phyloP scores from a whole-genome alignment of 1,139 yeast species.

The Pichia sp. region DNA sequence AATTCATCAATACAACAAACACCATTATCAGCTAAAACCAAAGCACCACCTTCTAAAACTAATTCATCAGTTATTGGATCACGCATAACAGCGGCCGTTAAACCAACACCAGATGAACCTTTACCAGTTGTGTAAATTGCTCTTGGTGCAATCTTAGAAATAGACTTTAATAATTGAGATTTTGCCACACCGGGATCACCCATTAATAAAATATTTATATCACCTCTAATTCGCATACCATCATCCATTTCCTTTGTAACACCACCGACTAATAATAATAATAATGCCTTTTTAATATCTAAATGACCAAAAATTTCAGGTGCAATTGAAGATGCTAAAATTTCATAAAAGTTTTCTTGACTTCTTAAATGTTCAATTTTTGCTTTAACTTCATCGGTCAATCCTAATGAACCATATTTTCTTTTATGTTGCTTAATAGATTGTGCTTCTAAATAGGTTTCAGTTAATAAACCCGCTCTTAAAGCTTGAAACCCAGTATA shows the following conservation, averaged over 20 bases:
- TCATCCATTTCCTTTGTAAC: slow-evolving; percentile 93
- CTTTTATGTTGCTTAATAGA: slow-evolving; percentile 80
- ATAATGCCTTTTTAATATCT: slow-evolving; percentile 86
- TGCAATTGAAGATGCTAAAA: slow-evolving; percentile 84
- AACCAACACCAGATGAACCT: slow-evolving; percentile 98
- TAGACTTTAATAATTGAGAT: slow-evolving; percentile 88
- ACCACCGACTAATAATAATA: slow-evolving; percentile 86
- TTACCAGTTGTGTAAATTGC: slow-evolving; percentile 98
- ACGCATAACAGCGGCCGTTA: slow-evolving; percentile 98
- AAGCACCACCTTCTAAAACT: slow-evolving; percentile 98
- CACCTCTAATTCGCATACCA: slow-evolving; percentile 97
- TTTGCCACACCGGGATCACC: slow-evolving; percentile 99
- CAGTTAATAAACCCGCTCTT: slow-evolving; percentile 87
- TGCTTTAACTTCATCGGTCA: slow-evolving; percentile 50
- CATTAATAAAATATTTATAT: slow-evolving; percentile 92
- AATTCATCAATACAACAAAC: slow-evolving; percentile 98
- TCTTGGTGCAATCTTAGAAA: slow-evolving; percentile 90
- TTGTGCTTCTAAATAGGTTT: slow-evolving; percentile 89
- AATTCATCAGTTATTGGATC: slow-evolving; percentile 98
- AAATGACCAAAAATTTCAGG: slow-evolving; percentile 95
- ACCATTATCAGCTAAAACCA: slow-evolving; percentile 95
- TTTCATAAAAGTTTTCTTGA: slow-evolving; percentile 69
- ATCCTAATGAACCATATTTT: slow-evolving; percentile 64
- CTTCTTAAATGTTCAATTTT: slow-evolving; percentile 48
- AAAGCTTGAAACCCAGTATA: slow-evolving; percentile 93